Conservation (phyloP, 345 rosid genomes). For the Dipteronia sinensis region DNA sequence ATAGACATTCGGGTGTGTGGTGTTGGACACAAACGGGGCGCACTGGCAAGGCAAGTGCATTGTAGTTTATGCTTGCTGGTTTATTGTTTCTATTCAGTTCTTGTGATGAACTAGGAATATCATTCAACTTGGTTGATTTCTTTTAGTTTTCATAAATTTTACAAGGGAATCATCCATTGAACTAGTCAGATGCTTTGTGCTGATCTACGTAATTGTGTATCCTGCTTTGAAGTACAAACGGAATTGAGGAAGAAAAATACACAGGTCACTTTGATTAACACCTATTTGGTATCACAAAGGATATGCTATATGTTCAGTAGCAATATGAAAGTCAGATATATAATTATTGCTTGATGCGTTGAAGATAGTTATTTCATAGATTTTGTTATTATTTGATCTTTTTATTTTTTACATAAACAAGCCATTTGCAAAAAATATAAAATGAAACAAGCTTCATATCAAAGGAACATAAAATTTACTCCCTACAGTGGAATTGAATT, state of each 20-base stretch:
- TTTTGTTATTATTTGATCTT: no score
- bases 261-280: neutral
- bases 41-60: slow-evolving; percentile 66
- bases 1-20: slow-evolving; percentile 69
- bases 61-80: slow-evolving; percentile 12
- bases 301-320: neutral
- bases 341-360: no score
- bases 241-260: neutral
- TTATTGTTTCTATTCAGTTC: neutral
- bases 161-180: neutral
- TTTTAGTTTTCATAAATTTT: neutral
- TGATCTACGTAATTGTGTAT: neutral
- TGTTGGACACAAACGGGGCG: slow-evolving; percentile 89
- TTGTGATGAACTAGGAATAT: neutral
- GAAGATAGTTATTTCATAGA: no score
- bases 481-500: no score
- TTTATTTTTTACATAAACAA: no score
- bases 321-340: no score
- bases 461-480: no score
- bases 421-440: no score
- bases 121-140: neutral
- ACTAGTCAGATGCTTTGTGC: neutral
- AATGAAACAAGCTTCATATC: no score
- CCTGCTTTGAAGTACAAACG: no score
- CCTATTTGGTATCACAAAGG: neutral